Base-by-base conservation (phyloP, 345 rosid species). In the Citrus inodora region DNA sequence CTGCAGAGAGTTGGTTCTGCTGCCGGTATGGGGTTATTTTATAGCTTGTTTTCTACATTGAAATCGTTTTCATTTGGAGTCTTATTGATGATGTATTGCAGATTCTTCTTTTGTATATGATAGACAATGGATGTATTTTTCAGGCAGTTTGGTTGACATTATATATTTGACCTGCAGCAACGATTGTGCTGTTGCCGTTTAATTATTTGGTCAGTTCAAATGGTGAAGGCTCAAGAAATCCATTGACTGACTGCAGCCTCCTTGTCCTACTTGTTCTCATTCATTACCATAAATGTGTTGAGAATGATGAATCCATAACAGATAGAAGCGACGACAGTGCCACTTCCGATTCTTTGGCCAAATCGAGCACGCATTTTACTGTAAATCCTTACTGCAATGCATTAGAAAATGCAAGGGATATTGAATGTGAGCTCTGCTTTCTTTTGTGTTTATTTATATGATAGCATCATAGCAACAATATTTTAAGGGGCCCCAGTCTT, bases 1-100 rank as follows among this genome's bases (percentile, higher is more conserved):
- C 82, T 96, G 72, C 97, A 92, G 78, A 92, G 94, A 91, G 95
- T 92, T 69, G 89, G 98, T 71, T 89, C 93, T 78, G 97, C 92
- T 64, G 98, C 99, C 82, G 95, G 99, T 94, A 89, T 65, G 83
- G 51, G 85, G 25, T 77, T 76, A 62, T 63, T 60, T 76, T 76
- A 51, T n/a, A 17, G 67, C 55, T 72, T 78, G 27, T 38, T 30
- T 55, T 55, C 4, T 25, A 27, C 65, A 10, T 77, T 40, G 56
- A 59, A 60, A 21, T 21, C 58, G 76, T 61, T 40, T 82, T 73
- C 42, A 13, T 82, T 74, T 82, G 48, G 24, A 25, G 27, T 66
- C 70, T 22, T 19, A 33, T 64, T 9, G 70, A 42, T 62, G 11
- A 40, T 38, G 22, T 30, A 46, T 9, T 61, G 22, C 51, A 62